These are phyloP conservation scores for Colletotrichum chlorophyti DNA, from an alignment of 2,329 filamentous ascomycete genomes.

Conservation along the genomic window DNA sequence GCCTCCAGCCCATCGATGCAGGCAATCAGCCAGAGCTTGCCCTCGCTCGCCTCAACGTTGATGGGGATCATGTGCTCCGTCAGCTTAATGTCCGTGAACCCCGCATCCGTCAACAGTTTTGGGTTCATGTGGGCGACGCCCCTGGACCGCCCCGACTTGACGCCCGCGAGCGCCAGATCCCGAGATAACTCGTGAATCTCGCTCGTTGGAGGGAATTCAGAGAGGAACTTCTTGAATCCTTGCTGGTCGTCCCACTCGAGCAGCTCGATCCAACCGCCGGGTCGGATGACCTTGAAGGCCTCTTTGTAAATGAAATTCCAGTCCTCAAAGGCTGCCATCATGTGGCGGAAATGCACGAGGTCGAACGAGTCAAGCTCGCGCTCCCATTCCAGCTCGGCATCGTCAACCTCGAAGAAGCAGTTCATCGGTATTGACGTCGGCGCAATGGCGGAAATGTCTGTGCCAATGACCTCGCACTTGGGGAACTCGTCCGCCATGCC, in stretches of 20 bases:
- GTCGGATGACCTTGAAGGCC: constrained; percentile 58
- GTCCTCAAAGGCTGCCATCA: constrained; percentile 62
- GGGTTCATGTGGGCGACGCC: constrained; percentile 54
- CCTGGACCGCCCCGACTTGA: constrained; percentile 51
- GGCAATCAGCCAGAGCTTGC: constrained; percentile 61
- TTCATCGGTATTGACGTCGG: constrained; percentile 63
- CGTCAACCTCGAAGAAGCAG: constrained; percentile 65
- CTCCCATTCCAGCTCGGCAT: constrained; percentile 65
- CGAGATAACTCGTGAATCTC: constrained; percentile 48
- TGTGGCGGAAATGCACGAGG: constrained; percentile 61
- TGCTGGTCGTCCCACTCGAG: constrained; percentile 56
- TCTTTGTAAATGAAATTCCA: constrained; percentile 63
- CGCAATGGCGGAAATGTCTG: constrained; percentile 65
- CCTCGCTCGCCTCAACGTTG: constrained; percentile 50
- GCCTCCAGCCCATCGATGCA: constrained; percentile 59
- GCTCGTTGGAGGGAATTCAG: constrained; percentile 51
- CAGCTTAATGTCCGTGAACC: constrained; percentile 58
- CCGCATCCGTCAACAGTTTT: constrained; percentile 51
- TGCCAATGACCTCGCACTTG: constrained; percentile 63
- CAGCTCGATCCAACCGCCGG: constrained; percentile 64
- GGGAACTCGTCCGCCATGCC: constrained; percentile 61
- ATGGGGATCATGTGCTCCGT: constrained; percentile 57
- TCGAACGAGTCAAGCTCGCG: constrained; percentile 59
- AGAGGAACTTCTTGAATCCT: constrained; percentile 43
- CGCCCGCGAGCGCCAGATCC: constrained; percentile 52